Conservation (phyloP, 202 grass and related monocot species). For the Miscanthus sacchariflorus region DNA sequence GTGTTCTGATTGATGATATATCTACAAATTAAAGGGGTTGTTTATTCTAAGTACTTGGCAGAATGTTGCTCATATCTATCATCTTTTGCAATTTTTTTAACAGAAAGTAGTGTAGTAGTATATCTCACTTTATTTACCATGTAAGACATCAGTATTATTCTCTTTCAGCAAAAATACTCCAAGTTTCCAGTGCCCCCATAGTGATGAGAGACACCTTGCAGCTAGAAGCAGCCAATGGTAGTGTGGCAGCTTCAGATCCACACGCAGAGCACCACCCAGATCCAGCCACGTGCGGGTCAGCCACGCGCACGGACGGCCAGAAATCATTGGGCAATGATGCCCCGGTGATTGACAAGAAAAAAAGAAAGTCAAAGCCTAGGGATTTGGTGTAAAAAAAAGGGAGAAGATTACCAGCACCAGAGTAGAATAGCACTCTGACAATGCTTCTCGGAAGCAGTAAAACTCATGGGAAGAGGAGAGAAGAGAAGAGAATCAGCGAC, state of each 20-base stretch:
- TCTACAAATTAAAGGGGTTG: not conserved
- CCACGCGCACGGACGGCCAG: conserved; percentile 27
- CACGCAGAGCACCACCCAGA: conserved; percentile 30
- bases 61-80: not conserved
- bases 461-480: not conserved
- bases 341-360: conserved; percentile 53
- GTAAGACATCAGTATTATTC: not conserved
- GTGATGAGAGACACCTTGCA: not conserved
- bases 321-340: conserved; percentile 78
- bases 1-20: not conserved
- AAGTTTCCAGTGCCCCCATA: not conserved
- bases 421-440: conserved; percentile 47
- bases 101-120: not conserved
- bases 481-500: conserved; percentile 7
- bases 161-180: not conserved
- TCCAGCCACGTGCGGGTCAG: conserved; percentile 53
- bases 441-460: conserved; percentile 32
- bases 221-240: conserved; percentile 18
- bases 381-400: conserved; percentile 55
- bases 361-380: conserved; percentile 63
- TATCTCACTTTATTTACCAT: not conserved
- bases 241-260: conserved; percentile 47
- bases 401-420: not conserved
- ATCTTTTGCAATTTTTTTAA: not conserved
- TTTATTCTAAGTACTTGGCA: not conserved